phyloP scores from a whole-genome alignment of 2,329 filamentous ascomycete species.

The Aureobasidium leucospermi region DNA sequence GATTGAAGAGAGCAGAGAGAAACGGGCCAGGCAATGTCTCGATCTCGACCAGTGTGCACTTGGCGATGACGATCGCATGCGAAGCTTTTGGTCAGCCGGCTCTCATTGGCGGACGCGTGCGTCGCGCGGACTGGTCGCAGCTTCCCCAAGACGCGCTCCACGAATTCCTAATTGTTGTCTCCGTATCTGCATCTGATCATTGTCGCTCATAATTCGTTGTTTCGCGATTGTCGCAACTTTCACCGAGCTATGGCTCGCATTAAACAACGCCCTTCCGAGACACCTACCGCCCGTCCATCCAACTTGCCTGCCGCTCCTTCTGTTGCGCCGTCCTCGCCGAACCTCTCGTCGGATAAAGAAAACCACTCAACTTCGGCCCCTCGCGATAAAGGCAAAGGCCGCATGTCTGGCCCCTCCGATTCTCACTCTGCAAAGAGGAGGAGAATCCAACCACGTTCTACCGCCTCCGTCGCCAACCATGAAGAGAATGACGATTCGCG shows the following conservation, averaged over 20 bases:
- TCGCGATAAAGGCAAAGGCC: conserved; percentile 37
- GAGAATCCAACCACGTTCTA: conserved; percentile 15
- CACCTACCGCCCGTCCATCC: not conserved
- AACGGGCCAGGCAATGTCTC: not conserved
- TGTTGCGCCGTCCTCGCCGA: not conserved
- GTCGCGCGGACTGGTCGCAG: not conserved
- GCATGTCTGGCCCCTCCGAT: conserved; percentile 36
- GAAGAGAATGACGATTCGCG: conserved; percentile 28
- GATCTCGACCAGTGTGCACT: not conserved
- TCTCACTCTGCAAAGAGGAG: conserved; percentile 21
- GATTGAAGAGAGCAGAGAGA: not conserved
- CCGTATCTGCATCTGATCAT: not conserved
- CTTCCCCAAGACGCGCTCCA: not conserved
- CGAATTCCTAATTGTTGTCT: not conserved
- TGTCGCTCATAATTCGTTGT: not conserved
- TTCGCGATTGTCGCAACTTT: not conserved
- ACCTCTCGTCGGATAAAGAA: conserved; percentile 36
- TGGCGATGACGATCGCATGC: conserved; percentile 6
- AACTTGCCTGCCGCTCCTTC: not conserved
- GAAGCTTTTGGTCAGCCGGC: not conserved
- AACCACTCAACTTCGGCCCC: conserved; percentile 28
- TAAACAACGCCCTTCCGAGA: not conserved
- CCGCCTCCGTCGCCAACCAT: conserved; percentile 21
- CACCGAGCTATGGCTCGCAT: conserved; percentile 4
- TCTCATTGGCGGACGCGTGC: not conserved